Percentiles rank a stretch among this genome's conserved stretches.
Conservation (phyloP, 208 protist species). For the Leishmania turanica region DNA sequence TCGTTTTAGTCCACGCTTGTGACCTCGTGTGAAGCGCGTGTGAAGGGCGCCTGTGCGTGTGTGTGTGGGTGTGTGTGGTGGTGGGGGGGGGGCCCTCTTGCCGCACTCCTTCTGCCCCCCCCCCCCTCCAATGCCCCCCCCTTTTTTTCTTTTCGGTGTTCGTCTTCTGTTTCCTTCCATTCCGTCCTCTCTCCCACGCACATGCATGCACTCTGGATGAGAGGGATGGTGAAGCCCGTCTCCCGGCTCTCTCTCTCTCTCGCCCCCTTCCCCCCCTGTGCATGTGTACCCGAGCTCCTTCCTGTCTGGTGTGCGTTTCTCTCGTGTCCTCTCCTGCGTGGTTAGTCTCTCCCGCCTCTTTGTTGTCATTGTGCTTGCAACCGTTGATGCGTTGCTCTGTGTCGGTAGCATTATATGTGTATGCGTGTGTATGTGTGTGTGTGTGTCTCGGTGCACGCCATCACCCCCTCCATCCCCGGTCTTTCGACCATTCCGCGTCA, state of each 20-base stretch:
- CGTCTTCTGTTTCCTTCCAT: neutral
- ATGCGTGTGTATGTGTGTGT: neutral
- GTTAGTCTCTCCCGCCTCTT: neutral
- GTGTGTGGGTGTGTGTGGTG: neutral
- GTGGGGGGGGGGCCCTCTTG: neutral
- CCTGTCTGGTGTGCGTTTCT: neutral
- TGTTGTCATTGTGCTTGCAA: neutral
- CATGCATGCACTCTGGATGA: neutral
- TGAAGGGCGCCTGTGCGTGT: too few relatives aligned
- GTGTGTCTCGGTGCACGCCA: neutral
- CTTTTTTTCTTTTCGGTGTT: neutral
- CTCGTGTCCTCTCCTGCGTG: neutral
- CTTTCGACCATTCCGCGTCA: neutral
- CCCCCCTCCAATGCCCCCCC: neutral
- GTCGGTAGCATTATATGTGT: neutral
- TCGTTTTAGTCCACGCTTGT: neutral
- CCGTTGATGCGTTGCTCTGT: neutral
- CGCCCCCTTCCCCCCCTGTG: neutral
- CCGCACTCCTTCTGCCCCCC: neutral
- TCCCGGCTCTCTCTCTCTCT: neutral
- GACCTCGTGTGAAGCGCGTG: neutral
- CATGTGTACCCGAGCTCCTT: neutral
- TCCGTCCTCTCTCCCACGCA: neutral
- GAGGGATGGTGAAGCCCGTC: neutral
- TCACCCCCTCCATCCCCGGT: neutral